phyloP scores from a whole-genome alignment of 2,329 filamentous ascomycete species.

The Alternaria triticimaculans region DNA sequence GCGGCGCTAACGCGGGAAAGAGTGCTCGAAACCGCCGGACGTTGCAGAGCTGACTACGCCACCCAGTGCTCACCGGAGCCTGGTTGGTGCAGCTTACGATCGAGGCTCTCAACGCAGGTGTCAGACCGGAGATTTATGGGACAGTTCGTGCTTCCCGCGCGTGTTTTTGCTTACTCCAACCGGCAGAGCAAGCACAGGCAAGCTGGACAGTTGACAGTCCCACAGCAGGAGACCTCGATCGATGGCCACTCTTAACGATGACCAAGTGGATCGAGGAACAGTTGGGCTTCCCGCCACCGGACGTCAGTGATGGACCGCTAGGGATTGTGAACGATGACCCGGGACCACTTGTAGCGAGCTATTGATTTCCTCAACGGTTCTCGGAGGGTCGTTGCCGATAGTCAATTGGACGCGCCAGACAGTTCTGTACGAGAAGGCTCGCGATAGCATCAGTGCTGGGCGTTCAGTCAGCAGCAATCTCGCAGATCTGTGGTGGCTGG shows the following conservation, averaged over 20 bases:
- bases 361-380: not conserved
- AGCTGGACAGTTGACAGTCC: constrained; percentile 1
- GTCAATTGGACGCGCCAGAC: not conserved
- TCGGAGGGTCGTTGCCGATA: not conserved
- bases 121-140: constrained; percentile 8
- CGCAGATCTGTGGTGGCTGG: constrained; percentile 1
- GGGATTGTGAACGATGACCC: not conserved
- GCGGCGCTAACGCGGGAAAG: constrained; percentile 14
- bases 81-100: constrained; percentile 3
- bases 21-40: constrained; percentile 17
- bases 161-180: not conserved
- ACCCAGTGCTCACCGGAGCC: constrained; percentile 8
- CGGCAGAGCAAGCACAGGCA: not conserved
- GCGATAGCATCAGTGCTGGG: not conserved
- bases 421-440: not conserved
- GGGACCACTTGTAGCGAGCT: not conserved
- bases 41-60: constrained; percentile 21
- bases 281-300: constrained; percentile 17
- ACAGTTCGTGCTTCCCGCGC: not conserved
- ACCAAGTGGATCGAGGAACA: not conserved
- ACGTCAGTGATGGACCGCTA: not conserved
- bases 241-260: not conserved
- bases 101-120: constrained; percentile 3
- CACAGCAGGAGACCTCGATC: not conserved
- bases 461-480: constrained; percentile 6